A percentile compares a stretch with the other conserved stretches of the same genome.
Conservation (phyloP, 805 yeast genomes). For the Candida ipomoeae region DNA sequence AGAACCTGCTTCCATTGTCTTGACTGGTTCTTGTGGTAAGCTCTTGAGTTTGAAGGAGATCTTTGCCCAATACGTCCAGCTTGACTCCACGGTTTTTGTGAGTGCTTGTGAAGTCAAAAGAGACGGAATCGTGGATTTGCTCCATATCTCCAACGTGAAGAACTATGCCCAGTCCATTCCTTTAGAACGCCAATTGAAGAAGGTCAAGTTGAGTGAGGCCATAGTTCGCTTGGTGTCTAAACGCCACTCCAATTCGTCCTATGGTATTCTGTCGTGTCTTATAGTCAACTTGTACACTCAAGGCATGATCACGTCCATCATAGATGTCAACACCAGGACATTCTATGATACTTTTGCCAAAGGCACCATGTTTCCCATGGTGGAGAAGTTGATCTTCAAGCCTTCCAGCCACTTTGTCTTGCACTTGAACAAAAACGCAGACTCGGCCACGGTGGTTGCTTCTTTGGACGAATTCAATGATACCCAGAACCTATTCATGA, state of each 20-base stretch:
- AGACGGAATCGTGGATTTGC: slow-evolving; percentile 25
- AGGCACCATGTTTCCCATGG: neutral
- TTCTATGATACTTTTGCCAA: neutral
- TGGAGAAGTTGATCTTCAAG: slow-evolving; percentile 3
- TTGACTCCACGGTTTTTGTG: slow-evolving; percentile 11
- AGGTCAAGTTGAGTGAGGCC: slow-evolving; percentile 5
- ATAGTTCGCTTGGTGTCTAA: slow-evolving; percentile 6
- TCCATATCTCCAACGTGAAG: slow-evolving; percentile 13
- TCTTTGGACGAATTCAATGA: neutral
- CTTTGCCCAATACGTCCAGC: slow-evolving; percentile 13
- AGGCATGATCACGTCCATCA: neutral
- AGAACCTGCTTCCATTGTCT: slow-evolving; percentile 7
- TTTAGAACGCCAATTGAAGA: slow-evolving; percentile 16
- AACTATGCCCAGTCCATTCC: slow-evolving; percentile 12
- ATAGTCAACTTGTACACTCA: neutral
- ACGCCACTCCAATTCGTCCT: slow-evolving; percentile 1
- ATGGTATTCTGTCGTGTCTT: slow-evolving; percentile 1
- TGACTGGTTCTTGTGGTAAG: slow-evolving; percentile 21
- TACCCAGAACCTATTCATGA: neutral
- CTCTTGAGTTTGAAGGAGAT: slow-evolving; percentile 25
- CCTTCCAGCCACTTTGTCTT: neutral
- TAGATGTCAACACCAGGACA: neutral
- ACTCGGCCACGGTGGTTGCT: neutral
- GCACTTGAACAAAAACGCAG: neutral
- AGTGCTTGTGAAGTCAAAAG: slow-evolving; percentile 29